A percentile compares a stretch with the other conserved stretches of the same genome.
Conservation (phyloP, 2,329 filamentous ascomycete genomes). For the Penicillium sp. region DNA sequence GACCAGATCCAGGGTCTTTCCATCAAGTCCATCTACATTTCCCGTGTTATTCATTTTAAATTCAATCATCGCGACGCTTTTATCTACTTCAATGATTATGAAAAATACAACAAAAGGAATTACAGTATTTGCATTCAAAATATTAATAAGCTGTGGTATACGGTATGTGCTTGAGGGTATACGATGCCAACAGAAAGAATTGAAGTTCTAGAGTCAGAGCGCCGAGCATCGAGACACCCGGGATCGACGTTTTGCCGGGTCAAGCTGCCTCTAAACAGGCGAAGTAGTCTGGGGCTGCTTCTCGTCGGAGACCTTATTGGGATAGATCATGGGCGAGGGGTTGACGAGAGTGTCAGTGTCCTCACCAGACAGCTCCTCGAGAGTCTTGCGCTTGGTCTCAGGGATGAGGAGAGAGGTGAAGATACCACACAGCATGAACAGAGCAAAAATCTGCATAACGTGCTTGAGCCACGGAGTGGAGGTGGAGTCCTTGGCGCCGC, state of each 20-base stretch:
- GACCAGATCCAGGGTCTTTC: not conserved
- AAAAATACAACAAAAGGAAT: not conserved
- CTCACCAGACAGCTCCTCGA: slow-evolving; percentile 74
- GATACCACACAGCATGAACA: slow-evolving; percentile 77
- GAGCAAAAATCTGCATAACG: slow-evolving; percentile 75
- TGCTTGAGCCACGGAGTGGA: slow-evolving; percentile 70
- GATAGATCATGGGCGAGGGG: slow-evolving; percentile 4
- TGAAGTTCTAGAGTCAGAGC: not conserved
- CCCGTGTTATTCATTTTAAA: too few species aligned
- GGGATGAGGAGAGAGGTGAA: slow-evolving; percentile 73
- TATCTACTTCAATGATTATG: not conserved
- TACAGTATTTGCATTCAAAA: not conserved
- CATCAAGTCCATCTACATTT: too few species aligned
- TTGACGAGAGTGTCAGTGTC: slow-evolving; percentile 32
- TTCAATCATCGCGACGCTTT: not conserved
- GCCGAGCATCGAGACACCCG: not conserved
- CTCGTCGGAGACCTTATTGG: not conserved
- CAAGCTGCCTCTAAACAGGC: not conserved
- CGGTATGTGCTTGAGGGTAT: not conserved
- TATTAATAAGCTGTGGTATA: slow-evolving; percentile 6
- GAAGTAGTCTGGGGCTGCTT: not conserved
- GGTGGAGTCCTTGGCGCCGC: slow-evolving; percentile 57
- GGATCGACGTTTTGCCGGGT: not conserved
- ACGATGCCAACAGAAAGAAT: not conserved
- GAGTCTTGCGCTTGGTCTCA: slow-evolving; percentile 73